Base-by-base conservation (phyloP, 2,329 filamentous ascomycete genomes). In the Pseudopyricularia cyperi region DNA sequence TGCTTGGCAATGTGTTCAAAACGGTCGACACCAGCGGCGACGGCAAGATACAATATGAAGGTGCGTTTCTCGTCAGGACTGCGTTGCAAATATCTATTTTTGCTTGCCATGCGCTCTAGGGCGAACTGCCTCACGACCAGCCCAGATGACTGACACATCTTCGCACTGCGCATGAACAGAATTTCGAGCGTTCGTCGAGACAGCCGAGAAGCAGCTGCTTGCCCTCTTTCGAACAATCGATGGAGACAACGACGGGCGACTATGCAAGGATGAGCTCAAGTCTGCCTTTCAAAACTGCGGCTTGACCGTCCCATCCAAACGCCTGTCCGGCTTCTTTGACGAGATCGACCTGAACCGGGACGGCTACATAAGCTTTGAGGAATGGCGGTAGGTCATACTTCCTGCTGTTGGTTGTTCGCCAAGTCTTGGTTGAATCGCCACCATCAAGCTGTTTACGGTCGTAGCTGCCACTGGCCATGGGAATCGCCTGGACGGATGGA, bases 301-400 rank as follows among this genome's bases (percentile, higher is more conserved):
- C 33, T 74, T 98, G 50, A 77, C 81, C 8, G 84, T 97, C 12
- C 85, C 89, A 22, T 82, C 75, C 58, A 79, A 82, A 52, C 86
- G 89, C 62, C 71, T 98, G 46, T 79, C 88, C 57, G 79, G 82
- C 56, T 97, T 98, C 71, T 96, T 98, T 64, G 71, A 79, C 57
- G 85, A 95, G 64, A 85, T 98, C 60, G 93, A 98, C 66, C 77
- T 80, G 63, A 91, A 98, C 69, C 79, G 84, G 59, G 90, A 98
- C 65, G 89, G 89, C 48, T 81, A 72, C 57, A 95, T 97, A 59
- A 89, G 77, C 56, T 97, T 95, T 68, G 83, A 89, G 58, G 93
- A 98, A 76, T 97, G 93, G 93, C 84, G 91, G 91, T 96, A 81
- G 69, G 84, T 73, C 53, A n/a, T 51, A 35, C 55, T 48, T 32